Evolutionary conservation across 805 yeast genomes (phyloP).

Genomic region (Teunomyces tritomae): DNA sequence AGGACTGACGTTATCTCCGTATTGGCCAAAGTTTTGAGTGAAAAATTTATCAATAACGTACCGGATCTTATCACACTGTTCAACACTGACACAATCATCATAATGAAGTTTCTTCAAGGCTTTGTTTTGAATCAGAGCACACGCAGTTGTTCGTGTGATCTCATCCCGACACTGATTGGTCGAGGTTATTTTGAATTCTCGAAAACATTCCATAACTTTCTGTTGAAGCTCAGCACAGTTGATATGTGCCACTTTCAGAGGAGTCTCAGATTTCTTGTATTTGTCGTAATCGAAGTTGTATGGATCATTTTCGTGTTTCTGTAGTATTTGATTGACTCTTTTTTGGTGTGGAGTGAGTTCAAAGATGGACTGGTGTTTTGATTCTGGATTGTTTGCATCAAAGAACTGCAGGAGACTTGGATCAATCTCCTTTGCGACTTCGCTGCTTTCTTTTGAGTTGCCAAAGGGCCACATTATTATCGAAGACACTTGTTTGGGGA

Average conservation of each 20-base stretch:
- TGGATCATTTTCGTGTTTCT: slow-evolving; percentile 12
- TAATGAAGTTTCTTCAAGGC: slow-evolving; percentile 35
- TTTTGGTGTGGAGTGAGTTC: slow-evolving; percentile 26
- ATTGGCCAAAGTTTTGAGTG: slow-evolving; percentile 36
- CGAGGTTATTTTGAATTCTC: slow-evolving; percentile 26
- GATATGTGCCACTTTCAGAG: slow-evolving; percentile 24
- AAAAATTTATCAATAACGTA: slow-evolving; percentile 35
- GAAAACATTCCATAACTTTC: slow-evolving; percentile 35
- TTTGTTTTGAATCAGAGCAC: slow-evolving; percentile 33
- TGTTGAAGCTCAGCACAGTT: slow-evolving; percentile 43
- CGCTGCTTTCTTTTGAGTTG: slow-evolving; percentile 18
- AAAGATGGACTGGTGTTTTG: slow-evolving; percentile 19
- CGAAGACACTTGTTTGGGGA: no score
- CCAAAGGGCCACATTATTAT: slow-evolving; percentile 31
- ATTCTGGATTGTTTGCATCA: slow-evolving; percentile 28
- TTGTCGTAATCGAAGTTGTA: slow-evolving; percentile 28
- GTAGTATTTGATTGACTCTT: slow-evolving; percentile 25
- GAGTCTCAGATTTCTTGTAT: slow-evolving; percentile 28
- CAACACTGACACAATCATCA: slow-evolving; percentile 32
- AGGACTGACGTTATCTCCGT: slow-evolving; percentile 29
- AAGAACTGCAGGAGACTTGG: slow-evolving; percentile 31
- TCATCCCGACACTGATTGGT: slow-evolving; percentile 30
- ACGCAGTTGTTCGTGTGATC: slow-evolving; percentile 23
- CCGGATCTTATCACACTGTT: slow-evolving; percentile 38
- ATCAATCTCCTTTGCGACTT: slow-evolving; percentile 34